These are phyloP conservation scores for Mesembryanthemum crystallinum DNA, from an alignment of 148 eudicot genomes.

Conservation along the genomic window DNA sequence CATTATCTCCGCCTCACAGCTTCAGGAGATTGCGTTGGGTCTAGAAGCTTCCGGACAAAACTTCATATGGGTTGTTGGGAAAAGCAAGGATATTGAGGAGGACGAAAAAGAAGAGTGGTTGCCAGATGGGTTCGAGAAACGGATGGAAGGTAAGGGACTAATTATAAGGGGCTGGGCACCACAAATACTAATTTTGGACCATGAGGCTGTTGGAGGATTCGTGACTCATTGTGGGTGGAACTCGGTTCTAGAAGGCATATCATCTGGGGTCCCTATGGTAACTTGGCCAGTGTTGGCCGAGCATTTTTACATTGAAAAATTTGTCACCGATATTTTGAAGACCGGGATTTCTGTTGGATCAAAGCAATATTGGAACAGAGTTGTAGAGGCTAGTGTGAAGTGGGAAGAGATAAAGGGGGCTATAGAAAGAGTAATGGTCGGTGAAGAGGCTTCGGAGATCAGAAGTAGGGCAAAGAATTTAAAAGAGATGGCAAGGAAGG, in stretches of 20 bases:
- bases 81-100: background rate
- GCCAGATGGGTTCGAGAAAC: constrained; percentile 28
- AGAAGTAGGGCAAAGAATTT: constrained; percentile 27
- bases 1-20: constrained; percentile 19
- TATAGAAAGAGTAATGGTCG: constrained; percentile 30
- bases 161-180: constrained; percentile 42
- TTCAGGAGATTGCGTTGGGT: constrained; percentile 27
- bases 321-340: constrained; percentile 30
- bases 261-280: constrained; percentile 33
- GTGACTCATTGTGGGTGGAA: constrained; percentile 47
- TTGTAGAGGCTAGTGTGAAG: constrained; percentile 13
- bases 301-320: constrained; percentile 31
- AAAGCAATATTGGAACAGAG: constrained; percentile 3
- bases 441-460: constrained; percentile 27
- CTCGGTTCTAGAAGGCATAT: constrained; percentile 31
- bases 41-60: constrained; percentile 29
- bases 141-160: constrained; percentile 28
- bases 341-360: constrained; percentile 31
- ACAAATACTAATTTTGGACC: constrained; percentile 36
- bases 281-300: constrained; percentile 37
- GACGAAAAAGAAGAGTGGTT: constrained; percentile 17
- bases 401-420: constrained; percentile 29
- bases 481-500: constrained; percentile 33
- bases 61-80: constrained; percentile 38
- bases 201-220: constrained; percentile 29